Conservation (phyloP, 2,329 filamentous ascomycete species). For the Cladobotryum mycophilum region DNA sequence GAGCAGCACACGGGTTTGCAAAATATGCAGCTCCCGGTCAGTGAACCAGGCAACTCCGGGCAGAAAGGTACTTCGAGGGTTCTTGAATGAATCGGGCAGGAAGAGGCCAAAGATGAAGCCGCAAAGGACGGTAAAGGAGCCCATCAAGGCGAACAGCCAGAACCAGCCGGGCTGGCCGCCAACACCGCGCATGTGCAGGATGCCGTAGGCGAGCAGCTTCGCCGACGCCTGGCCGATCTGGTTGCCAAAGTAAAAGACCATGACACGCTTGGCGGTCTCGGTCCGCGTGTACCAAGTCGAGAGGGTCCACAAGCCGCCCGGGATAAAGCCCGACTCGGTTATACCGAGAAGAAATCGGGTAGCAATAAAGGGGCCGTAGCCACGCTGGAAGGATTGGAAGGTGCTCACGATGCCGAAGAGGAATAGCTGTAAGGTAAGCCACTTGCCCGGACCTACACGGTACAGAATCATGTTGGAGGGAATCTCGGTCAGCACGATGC, state of each 20-base stretch:
- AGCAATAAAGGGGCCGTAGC: slow-evolving; percentile 40
- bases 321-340: slow-evolving; percentile 50
- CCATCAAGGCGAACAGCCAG: slow-evolving; percentile 40
- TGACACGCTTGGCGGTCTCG: slow-evolving; percentile 46
- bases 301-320: slow-evolving; percentile 44
- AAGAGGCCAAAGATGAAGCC: too few species aligned
- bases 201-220: slow-evolving; percentile 37
- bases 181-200: slow-evolving; percentile 44
- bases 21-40: too few species aligned
- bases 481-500: slow-evolving; percentile 41
- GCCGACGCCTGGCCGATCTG: slow-evolving; percentile 38
- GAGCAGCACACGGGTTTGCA: too few species aligned
- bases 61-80: too few species aligned
- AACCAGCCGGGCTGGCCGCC: slow-evolving; percentile 47
- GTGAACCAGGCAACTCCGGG: too few species aligned
- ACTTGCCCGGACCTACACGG: slow-evolving; percentile 38
- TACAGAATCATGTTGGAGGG: slow-evolving; percentile 32
- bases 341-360: slow-evolving; percentile 48
- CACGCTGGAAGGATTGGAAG: slow-evolving; percentile 47
- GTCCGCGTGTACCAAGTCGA: slow-evolving; percentile 49
- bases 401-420: slow-evolving; percentile 47
- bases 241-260: slow-evolving; percentile 51
- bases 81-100: too few species aligned
- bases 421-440: slow-evolving; percentile 48
- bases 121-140: too few species aligned